Base-by-base conservation (phyloP, 2,329 filamentous ascomycete species). In the Aspergillus intermedius region DNA sequence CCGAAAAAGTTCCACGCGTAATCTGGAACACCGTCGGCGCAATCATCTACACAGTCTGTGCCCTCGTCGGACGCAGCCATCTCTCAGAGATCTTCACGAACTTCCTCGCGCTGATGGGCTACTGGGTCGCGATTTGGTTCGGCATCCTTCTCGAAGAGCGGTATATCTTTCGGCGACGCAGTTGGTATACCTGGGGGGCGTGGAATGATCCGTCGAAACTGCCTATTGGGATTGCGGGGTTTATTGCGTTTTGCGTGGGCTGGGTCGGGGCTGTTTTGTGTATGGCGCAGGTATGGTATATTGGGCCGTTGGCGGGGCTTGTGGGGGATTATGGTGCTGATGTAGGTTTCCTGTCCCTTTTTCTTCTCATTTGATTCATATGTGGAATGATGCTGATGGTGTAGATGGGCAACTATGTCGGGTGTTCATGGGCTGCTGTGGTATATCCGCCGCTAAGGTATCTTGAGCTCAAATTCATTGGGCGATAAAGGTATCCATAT, bases 261-360 rank as follows among this genome's bases (percentile, higher is more conserved):
- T 86, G 83, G 82, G 75, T 74, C 3, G 82, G 83, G 7, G 77
- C 81, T 0, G 77, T 87, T 23, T 61, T 86, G 42, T 83, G 77
- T 50, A 87, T 87, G 83, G 79, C 80, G 19, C 83, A 88, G 68
- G 77, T 79, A 3, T 87, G 82, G 78, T 87, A 83, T 63, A 77
- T 81, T 51, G 83, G 84, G 1, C 83, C 83, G 0, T 65, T 86
- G 49, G 81, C 81, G 3, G 71, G 69, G 42, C 63, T 76, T 46
- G 76, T 84, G 15, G 80, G 81, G 0, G 76, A 76, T 17, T 74
- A 77, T 61, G 79, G 80, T 15, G 79, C 74, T 43, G 79, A 83
- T 68, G 72, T 80, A 62, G 69, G 75, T 61, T 64, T 8, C 45
- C 8, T 45, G 46, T 21, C 32, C 13, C 46, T 35, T 10, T 10